A percentile compares a stretch with the other conserved stretches of the same genome.
Evolutionary conservation across 352 stramenopile species (phyloP).

Genomic region (Phytophthora sp.): DNA sequence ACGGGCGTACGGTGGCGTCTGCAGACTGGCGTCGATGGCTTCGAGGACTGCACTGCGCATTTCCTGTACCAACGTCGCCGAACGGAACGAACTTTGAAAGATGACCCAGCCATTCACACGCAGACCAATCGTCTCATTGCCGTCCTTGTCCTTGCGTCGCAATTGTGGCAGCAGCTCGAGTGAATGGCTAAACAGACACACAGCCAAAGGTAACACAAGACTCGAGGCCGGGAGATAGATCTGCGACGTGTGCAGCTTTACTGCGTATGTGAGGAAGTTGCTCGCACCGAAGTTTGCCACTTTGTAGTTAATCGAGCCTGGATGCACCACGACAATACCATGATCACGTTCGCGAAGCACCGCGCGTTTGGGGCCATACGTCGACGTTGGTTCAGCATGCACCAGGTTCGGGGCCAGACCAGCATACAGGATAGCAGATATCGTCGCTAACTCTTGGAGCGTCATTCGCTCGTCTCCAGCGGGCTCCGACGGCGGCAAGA

Average conservation of each 20-base stretch:
- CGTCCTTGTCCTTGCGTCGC: constrained; percentile 38
- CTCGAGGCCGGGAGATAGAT: constrained; percentile 79
- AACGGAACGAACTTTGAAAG: constrained; percentile 65
- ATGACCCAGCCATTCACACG: constrained; percentile 77
- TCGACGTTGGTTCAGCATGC: constrained; percentile 51
- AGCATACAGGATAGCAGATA: constrained; percentile 77
- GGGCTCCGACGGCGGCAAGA: constrained; percentile 34
- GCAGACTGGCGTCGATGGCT: constrained; percentile 47
- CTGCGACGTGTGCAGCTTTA: constrained; percentile 87
- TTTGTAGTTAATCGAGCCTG: constrained; percentile 81
- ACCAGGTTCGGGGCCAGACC: constrained; percentile 94
- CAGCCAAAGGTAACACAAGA: constrained; percentile 60
- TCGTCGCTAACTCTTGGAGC: constrained; percentile 54
- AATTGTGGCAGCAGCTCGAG: constrained; percentile 64
- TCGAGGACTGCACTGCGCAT: constrained; percentile 36
- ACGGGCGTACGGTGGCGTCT: constrained; percentile 39
- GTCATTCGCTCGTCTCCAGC: constrained; percentile 41
- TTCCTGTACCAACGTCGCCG: constrained; percentile 59
- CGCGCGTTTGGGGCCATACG: constrained; percentile 37
- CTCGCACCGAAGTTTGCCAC: constrained; percentile 47
- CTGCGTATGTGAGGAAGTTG: constrained; percentile 74
- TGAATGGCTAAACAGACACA: constrained; percentile 76
- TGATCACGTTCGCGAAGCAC: constrained; percentile 56
- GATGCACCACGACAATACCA: constrained; percentile 65
- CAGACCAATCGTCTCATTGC: constrained; percentile 50